Base-by-base conservation (phyloP, 2,329 filamentous ascomycete genomes). In the Clonostachys sp. region DNA sequence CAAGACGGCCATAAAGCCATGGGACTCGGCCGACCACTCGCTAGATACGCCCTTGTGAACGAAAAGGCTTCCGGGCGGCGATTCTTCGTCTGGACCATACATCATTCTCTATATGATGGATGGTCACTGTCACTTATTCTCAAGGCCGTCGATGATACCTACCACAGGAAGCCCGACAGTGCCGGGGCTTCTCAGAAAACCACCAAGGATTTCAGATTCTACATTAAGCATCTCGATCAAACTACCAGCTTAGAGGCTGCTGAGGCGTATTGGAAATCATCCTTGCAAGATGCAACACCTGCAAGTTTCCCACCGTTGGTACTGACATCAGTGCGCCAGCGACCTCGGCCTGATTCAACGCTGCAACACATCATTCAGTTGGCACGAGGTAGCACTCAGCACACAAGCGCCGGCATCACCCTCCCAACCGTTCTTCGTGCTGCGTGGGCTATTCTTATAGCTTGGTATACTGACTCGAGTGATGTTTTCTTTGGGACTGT, bases 91-190 rank as follows among this genome's bases (percentile, higher is more conserved):
- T 60, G 77, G 51, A 76, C 74, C 2, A 73, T 78, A 61, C 77
- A 81, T 51, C 78, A 81, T 51, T 74, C 71, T 5, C 57, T 80
- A 0, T 82, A 81, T 49, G 78, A 82, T 45, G 78, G 78, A 24
- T 80, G 77, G 77, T 73, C 70, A 1, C 74, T 78, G 70, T 72
- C 72, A 5, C 56, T 78, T 5, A 57, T 78, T 3, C 65, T 78
- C 17, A 71, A 75, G 24, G 67, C 68, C 40, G 68, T 77, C 41
- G 74, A 76, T 55, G 62, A 63, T 34, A 68, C 68, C 3, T 77
- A 71, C 49, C 59, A 7, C 20, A 24, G 7, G 20, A 24, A 6
- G 20, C 20, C 6, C 20, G 20, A 24, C 6, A 24, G 5, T 6
- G 20, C 20, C 20, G 20, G 5, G 20, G 20, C 20, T 24, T 24